A percentile compares a stretch with the other conserved stretches of the same genome.
These are phyloP conservation scores for Apiotrichum siamense DNA, from an alignment of 1,284 basidiomycete species.

Conservation along the genomic window DNA sequence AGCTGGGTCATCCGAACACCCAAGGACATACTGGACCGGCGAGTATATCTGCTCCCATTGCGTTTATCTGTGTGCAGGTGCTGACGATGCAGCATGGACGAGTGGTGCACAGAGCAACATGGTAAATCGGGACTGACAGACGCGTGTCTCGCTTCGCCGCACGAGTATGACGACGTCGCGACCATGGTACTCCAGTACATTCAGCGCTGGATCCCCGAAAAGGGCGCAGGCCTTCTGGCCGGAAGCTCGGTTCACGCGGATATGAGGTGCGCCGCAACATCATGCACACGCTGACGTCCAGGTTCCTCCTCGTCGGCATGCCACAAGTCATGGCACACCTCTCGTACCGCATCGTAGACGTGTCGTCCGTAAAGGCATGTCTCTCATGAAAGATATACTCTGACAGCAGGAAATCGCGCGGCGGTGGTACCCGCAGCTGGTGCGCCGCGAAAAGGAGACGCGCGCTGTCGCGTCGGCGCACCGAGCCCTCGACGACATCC, in stretches of 20 bases:
- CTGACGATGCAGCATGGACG: conserved; percentile 39
- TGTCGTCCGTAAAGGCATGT: conserved; percentile 41
- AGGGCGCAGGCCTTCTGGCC: conserved; percentile 47
- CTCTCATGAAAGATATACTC: background rate
- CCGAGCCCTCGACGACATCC: conserved; percentile 51
- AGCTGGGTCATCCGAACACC: conserved; percentile 51
- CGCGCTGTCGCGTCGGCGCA: conserved; percentile 35
- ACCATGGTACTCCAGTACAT: conserved; percentile 48
- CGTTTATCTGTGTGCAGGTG: background rate
- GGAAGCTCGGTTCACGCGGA: conserved; percentile 53
- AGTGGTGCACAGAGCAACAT: conserved; percentile 47
- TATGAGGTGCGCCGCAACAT: conserved; percentile 31
- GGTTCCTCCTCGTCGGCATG: conserved; percentile 49
- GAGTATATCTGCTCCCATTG: conserved; percentile 4
- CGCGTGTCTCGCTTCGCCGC: conserved; percentile 40
- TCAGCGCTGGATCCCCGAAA: conserved; percentile 48
- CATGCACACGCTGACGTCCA: conserved; percentile 9
- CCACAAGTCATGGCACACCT: conserved; percentile 49
- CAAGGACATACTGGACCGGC: conserved; percentile 49
- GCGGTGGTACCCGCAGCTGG: conserved; percentile 48
- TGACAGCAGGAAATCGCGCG: conserved; percentile 45
- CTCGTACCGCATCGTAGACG: conserved; percentile 51
- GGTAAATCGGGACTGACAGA: conserved; percentile 45
- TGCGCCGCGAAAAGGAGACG: conserved; percentile 22
- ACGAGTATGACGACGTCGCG: conserved; percentile 45